phyloP scores from a whole-genome alignment of 805 yeast species.

The Ogataea nonfermentans region DNA sequence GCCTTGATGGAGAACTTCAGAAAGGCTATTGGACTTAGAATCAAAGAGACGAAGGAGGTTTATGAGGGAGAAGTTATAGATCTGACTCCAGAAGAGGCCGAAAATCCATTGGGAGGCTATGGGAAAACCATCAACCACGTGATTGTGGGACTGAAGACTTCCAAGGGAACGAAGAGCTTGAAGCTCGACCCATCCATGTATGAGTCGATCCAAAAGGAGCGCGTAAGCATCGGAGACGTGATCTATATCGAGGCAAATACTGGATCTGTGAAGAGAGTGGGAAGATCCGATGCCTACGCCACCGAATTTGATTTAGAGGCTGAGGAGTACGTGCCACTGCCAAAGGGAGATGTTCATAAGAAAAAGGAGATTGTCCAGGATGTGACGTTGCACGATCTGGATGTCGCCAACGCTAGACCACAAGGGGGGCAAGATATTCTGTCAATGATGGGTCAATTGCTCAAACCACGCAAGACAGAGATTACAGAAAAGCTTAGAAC shows the following conservation, averaged over 20 bases:
- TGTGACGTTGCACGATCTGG: conserved; percentile 96
- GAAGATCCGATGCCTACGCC: conserved; percentile 93
- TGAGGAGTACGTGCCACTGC: conserved; percentile 95
- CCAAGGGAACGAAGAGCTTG: conserved; percentile 93
- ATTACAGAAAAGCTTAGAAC: conserved; percentile 93
- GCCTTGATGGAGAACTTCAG: conserved; percentile 95
- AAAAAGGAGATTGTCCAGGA: conserved; percentile 96
- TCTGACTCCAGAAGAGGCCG: conserved; percentile 77
- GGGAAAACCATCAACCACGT: conserved; percentile 62
- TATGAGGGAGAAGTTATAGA: conserved; percentile 99
- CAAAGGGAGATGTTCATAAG: conserved; percentile 97
- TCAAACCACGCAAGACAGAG: conserved; percentile 96
- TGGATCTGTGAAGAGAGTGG: conserved; percentile 91
- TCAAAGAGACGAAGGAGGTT: conserved; percentile 94
- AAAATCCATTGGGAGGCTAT: conserved; percentile 96
- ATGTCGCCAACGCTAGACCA: conserved; percentile 94
- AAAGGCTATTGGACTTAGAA: conserved; percentile 91
- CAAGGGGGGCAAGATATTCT: conserved; percentile 96
- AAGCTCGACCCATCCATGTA: conserved; percentile 99
- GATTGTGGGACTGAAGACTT: conserved; percentile 92
- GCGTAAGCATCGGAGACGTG: conserved; percentile 95
- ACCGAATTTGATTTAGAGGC: conserved; percentile 99
- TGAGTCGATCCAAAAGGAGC: conserved; percentile 92
- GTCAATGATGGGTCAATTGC: conserved; percentile 96
- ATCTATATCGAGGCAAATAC: conserved; percentile 92